These are phyloP conservation scores for Ophiocordyceps robertsii DNA, from an alignment of 2,329 filamentous ascomycete genomes.

Conservation along the genomic window DNA sequence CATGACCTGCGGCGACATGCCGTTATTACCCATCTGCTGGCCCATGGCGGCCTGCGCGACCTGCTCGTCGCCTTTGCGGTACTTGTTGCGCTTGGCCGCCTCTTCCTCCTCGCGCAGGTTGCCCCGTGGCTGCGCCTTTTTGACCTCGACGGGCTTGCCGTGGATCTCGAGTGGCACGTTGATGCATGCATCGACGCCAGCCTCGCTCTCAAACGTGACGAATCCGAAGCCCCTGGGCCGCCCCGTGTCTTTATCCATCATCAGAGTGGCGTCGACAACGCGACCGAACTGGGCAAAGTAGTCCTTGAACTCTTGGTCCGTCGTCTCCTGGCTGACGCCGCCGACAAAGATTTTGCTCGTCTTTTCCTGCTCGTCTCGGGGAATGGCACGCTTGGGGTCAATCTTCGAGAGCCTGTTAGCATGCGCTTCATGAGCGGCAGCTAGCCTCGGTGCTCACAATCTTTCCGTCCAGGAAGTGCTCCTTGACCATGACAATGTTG, in stretches of 20 bases:
- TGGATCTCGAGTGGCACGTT: slow-evolving; percentile 78
- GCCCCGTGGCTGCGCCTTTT: slow-evolving; percentile 90
- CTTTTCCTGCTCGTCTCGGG: slow-evolving; percentile 93
- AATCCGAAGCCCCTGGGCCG: slow-evolving; percentile 93
- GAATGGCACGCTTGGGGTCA: slow-evolving; percentile 93
- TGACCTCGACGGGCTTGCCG: slow-evolving; percentile 94
- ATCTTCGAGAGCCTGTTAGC: slow-evolving; percentile 44
- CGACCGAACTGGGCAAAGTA: slow-evolving; percentile 96
- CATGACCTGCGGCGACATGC: slow-evolving; percentile 95
- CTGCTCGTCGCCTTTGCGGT: slow-evolving; percentile 39
- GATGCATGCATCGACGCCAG: slow-evolving; percentile 84
- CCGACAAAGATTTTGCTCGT: slow-evolving; percentile 99
- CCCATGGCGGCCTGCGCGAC: slow-evolving; percentile 24
- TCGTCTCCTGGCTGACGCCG: slow-evolving; percentile 93
- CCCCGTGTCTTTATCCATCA: slow-evolving; percentile 99
- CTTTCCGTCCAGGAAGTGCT: slow-evolving; percentile 95
- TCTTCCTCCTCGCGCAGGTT: slow-evolving; percentile 89
- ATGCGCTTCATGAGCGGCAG: background rate
- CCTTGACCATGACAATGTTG: slow-evolving; percentile 99
- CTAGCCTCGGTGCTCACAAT: slow-evolving; percentile 51
- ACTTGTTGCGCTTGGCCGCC: slow-evolving; percentile 46
- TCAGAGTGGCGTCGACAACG: slow-evolving; percentile 91
- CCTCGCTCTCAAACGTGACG: slow-evolving; percentile 93
- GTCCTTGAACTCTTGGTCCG: slow-evolving; percentile 87
- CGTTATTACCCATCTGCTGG: slow-evolving; percentile 33